Conservation (phyloP, 1,284 basidiomycete genomes). For the Volvariella volvacea region DNA sequence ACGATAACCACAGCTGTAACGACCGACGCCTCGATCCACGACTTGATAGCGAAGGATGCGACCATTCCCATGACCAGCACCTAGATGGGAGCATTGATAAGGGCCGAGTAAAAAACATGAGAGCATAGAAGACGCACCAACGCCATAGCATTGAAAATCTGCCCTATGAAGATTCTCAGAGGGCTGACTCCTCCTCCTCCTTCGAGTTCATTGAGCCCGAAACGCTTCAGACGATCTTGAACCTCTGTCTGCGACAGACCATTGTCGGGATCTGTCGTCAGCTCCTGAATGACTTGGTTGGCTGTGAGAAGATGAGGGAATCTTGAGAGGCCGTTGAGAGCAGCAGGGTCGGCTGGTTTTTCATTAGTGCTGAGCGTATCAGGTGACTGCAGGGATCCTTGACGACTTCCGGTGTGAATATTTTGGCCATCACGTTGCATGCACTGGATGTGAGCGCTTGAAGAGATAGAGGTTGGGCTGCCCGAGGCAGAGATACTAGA, state of each 20-base stretch:
- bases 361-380: neutral
- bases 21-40: neutral
- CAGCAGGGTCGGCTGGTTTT: neutral
- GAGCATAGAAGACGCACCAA: neutral
- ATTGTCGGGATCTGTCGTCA: neutral
- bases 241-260: neutral
- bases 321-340: neutral
- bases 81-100: neutral
- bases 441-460: neutral
- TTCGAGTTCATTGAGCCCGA: neutral
- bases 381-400: neutral
- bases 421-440: neutral
- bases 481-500: too few species aligned
- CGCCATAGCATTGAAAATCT: neutral
- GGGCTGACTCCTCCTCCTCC: neutral
- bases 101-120: neutral
- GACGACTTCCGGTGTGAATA: neutral
- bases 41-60: neutral
- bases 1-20: constrained; percentile 1
- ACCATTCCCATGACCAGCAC: constrained; percentile 1
- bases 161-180: neutral
- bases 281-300: neutral
- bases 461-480: neutral
- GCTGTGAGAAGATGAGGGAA: neutral
- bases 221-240: neutral